Evolutionary conservation across 2,329 filamentous ascomycete species (phyloP).

Genomic region (Dactylellina parvicollis): DNA sequence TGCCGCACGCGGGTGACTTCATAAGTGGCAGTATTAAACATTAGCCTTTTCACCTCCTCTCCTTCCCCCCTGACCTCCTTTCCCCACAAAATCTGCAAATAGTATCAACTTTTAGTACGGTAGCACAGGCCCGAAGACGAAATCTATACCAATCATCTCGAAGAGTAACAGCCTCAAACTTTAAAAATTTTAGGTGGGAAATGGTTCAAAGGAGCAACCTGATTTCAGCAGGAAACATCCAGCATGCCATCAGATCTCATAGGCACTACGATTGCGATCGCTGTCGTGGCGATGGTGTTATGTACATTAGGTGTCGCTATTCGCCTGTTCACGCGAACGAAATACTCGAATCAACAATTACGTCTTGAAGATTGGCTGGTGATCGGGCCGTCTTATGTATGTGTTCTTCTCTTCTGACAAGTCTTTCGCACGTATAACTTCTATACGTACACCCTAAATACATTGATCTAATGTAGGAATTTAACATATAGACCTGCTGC

Average conservation of each 20-base stretch:
- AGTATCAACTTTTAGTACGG: too few species aligned
- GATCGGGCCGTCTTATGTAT: slow-evolving; percentile 34
- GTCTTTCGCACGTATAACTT: background rate
- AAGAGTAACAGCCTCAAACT: background rate
- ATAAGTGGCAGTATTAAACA: background rate
- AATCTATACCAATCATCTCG: too few species aligned
- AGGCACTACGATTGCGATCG: background rate
- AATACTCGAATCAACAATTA: slow-evolving; percentile 14
- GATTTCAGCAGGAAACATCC: background rate
- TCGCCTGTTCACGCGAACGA: slow-evolving; percentile 10
- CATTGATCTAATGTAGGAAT: background rate
- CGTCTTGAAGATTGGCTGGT: slow-evolving; percentile 32
- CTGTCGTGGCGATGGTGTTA: slow-evolving; percentile 22
- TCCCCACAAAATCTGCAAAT: too few species aligned
- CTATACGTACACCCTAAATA: too few species aligned
- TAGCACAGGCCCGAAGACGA: too few species aligned
- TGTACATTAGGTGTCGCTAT: slow-evolving; percentile 18
- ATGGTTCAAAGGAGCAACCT: background rate
- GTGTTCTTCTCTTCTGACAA: background rate
- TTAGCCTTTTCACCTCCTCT: background rate
- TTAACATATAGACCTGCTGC: slow-evolving; percentile 1
- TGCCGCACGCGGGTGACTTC: background rate
- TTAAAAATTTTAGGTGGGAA: background rate
- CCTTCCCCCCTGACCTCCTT: too few species aligned
- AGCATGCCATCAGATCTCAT: background rate